Evolutionary conservation across 345 rosid species (phyloP).

Genomic region (Heritiera littoralis): DNA sequence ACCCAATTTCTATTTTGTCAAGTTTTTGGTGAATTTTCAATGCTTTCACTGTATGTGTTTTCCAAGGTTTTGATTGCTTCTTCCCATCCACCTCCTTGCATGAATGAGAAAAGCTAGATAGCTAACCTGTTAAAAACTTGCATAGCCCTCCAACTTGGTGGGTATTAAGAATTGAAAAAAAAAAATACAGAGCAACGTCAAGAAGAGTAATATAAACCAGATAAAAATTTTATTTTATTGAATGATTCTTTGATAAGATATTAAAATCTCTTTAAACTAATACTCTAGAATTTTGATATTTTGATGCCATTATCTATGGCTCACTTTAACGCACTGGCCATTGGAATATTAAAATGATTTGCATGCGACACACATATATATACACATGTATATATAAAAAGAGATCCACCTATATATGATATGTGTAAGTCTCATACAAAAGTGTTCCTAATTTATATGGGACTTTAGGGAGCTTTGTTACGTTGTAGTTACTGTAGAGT

Average conservation of each 20-base stretch:
- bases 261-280: not conserved
- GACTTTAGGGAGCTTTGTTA: too few species aligned
- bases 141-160: not conserved
- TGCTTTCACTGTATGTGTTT: not conserved
- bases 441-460: too few species aligned
- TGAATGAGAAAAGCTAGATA: not conserved
- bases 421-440: too few species aligned
- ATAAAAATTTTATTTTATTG: not conserved
- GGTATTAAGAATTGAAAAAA: not conserved
- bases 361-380: too few species aligned
- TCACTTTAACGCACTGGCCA: too few species aligned
- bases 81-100: slow-evolving; percentile 2
- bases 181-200: not conserved
- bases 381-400: too few species aligned
- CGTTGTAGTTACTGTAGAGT: too few species aligned
- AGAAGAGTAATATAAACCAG: not conserved
- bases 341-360: too few species aligned
- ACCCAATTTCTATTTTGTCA: not conserved
- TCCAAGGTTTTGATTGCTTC: not conserved
- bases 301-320: not conserved
- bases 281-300: not conserved
- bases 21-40: not conserved
- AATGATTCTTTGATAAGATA: not conserved
- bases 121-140: not conserved
- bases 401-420: too few species aligned